Base-by-base conservation (phyloP, 805 yeast genomes). In the Vanderwaltozyma verrucispora region DNA sequence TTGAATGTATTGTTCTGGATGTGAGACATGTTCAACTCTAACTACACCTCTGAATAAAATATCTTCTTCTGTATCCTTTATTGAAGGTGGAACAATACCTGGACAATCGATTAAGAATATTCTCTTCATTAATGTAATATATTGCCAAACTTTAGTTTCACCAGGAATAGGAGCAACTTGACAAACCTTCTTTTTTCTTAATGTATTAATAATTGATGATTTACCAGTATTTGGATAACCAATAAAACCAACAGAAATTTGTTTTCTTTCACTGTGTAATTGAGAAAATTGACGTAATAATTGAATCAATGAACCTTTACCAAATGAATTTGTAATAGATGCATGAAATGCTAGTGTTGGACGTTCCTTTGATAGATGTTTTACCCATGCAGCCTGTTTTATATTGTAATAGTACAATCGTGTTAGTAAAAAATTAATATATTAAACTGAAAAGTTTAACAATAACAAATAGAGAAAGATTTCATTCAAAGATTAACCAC, bases 211-310 rank as follows among this genome's bases (percentile, higher is more conserved):
- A 48, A 89, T 86, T 30, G 95, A 84, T 1, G 97, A 89, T 59
- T 89, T 89, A 48, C 98, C 98, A n/a, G 96, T 82, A 58, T 89
- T 89, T 48, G 98, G 98, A 59, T 92, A 89, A 13, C 98, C 98
- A 56, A 89, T 88, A 53, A 89, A 84, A 3, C 98, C 98, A 41
- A 89, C 96, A 16, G 96, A 87, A 38, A 89, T 87, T 62, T 89
- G 98, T 59, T 87, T 82, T 64, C 96, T 79, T 59, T 89, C 98
- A 38, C 81, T 71, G 59, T 89, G 97, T 46, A 89, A 68, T 26
- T 85, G 72, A 4, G 96, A 82, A 53, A 88, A 92, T 65, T 89
- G 98, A 61, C 98, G 78, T 50, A 89, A 67, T 42, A 89, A 69
- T 64, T 92, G 96, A 56, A 89, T 89, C 54, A 89, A 69, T 21